Evolutionary conservation across 805 yeast species (phyloP), one percentile per base, ranked within the genome.

Genomic region (Monosporozyma unispora): DNA sequence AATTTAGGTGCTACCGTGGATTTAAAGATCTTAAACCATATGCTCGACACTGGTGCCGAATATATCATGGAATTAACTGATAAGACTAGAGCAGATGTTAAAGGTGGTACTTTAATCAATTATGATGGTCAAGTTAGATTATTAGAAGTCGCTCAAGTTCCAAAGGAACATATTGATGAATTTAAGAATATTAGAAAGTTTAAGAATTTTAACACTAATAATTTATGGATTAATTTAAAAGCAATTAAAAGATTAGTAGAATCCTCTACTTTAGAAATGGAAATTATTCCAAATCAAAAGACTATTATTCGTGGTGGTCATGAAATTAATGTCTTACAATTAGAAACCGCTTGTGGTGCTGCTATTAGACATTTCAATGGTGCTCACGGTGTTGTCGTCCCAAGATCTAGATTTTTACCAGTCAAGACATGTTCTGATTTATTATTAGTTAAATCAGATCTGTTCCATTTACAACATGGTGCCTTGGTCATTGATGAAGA

Each of bases 261-360:
- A 67, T 72, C 79, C 53, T 83, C 87, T 67, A 81, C 84, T 54
- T 79, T 93, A 61, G 80, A 84, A 65, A 79, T 87, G 74, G 99
- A 93, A 73, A 93, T 93, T 69, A 93, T 93, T 71, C 98, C 99
- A 66, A 93, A 93, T 74, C 79, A 77, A 59, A 93, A 93, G 74
- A 74, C 93, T 47, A 82, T 93, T 64, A 77, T 81, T 48, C 66
- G 71, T 55, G 77, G 78, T 58, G 96, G 96, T 52, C 79, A 80
- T 57, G 96, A 90, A 57, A 76, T 84, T 58, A 82, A 84, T 63
- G 97, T 91, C 47, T 73, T 91, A 64, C 99, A 91, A 74, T 81
- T 93, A 66, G 99, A 93, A 76, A 93, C 99, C 46, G 99, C 99
- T 27, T 96, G 88, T 60, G 99, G 99, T 76, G 98, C 99, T 38